Evolutionary conservation across 148 eudicot species (phyloP), one percentile per base, ranked within the genome.

Genomic region (Oxyria digyna): DNA sequence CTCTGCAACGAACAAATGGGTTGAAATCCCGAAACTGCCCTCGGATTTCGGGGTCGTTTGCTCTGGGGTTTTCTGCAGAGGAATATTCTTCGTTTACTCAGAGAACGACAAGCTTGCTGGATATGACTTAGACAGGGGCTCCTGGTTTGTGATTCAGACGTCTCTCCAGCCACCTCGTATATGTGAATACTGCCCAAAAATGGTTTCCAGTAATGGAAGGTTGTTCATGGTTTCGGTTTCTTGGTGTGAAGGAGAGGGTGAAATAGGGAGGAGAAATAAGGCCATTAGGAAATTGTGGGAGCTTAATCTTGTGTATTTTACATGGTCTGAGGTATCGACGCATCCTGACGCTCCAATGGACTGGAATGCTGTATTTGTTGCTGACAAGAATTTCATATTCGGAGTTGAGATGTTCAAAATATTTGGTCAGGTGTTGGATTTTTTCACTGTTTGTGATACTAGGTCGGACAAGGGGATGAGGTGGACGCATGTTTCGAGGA

Each of bases 371-470:
- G 79, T 80, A 37, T 93, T 93, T 78, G 89, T 89, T 67, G 88
- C 89, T 40, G 96, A 93, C 62, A 82, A 79, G 66, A 79, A 82
- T 69, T 49, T 81, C 37, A 85, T 93, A 43, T 89, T 87, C 62
- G 98, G 98, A 74, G 95, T 91, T 29, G 98, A 93, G 74, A 93
- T 93, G 98, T 93, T 93, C 76, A 93, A 87, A 70, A 89, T 93
- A 57, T 93, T 93, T 55, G 98, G 98, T 45, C 98, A 88, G 84
- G 91, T 93, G 35, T 74, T 93, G 73, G 98, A 93, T 67, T 93
- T 93, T 74, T 79, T 93, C 74, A 93, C 96, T 1, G 69, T 83
- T 50, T 87, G 81, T 43, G 77, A 89, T 68, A 79, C 77, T n/a
- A n/a, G n/a, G 63, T 73, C 63, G 4, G 74, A 74, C 64, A 74